Percentiles rank a stretch among this genome's conserved stretches.
Conservation (phyloP, 2,329 filamentous ascomycete species). For the Blastomyces silverae region DNA sequence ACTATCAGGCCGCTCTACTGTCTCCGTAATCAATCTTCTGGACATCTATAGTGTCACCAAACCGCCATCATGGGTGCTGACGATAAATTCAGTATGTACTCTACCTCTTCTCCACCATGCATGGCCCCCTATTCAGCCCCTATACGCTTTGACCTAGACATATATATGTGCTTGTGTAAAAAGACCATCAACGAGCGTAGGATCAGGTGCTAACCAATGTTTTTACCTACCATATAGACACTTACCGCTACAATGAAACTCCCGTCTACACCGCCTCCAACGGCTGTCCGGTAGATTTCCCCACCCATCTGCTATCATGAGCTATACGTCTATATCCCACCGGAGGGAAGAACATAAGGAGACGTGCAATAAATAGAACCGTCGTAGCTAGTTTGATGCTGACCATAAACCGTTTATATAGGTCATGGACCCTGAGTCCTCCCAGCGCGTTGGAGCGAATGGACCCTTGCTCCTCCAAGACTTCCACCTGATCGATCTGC, state of each 20-base stretch:
- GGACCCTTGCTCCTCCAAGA: slow-evolving; percentile 58
- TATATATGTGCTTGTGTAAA: neutral
- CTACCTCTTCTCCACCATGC: slow-evolving; percentile 22
- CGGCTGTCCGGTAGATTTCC: slow-evolving; percentile 44
- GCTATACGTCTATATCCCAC: slow-evolving; percentile 10
- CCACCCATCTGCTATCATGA: neutral
- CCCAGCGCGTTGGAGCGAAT: slow-evolving; percentile 50
- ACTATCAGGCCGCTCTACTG: neutral
- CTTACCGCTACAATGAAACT: slow-evolving; percentile 51
- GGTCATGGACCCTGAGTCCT: slow-evolving; percentile 48
- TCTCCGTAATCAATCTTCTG: neutral
- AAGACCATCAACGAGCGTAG: slow-evolving; percentile 8
- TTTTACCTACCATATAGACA: slow-evolving; percentile 25
- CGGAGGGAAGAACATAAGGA: neutral
- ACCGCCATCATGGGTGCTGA: slow-evolving; percentile 33
- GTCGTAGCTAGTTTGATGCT: slow-evolving; percentile 13
- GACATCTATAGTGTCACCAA: neutral
- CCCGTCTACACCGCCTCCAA: slow-evolving; percentile 56
- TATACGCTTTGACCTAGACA: neutral
- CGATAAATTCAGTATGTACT: slow-evolving; percentile 27
- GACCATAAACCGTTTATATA: slow-evolving; percentile 15
- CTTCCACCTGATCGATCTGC: slow-evolving; percentile 58
- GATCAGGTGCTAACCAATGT: neutral
- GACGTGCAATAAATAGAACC: neutral
- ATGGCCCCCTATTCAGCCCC: neutral